Base-by-base conservation (phyloP, 306 rosid species). In the Quercus glauca region DNA sequence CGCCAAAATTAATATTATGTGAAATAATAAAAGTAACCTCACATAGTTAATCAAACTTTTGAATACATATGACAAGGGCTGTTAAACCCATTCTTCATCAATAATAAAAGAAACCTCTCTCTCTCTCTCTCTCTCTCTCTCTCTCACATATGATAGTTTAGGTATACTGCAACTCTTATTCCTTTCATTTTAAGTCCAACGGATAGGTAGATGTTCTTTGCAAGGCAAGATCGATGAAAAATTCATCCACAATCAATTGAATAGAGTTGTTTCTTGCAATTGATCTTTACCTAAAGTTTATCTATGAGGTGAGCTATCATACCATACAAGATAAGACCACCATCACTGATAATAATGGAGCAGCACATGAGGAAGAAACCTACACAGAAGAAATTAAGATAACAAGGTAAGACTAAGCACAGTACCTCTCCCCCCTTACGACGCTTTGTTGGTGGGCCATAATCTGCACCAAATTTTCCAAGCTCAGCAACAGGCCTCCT, bases 401-500 rank as follows among this genome's bases (percentile, higher is more conserved):
- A 10, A 65, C 33, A 61, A 86, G 78, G 73, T 11, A 77, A 76
- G 78, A 80, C 73, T 69, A 73, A 83, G 61, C 21, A 84, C 90
- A 82, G 87, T 88, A 95, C 99, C 85, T 91, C 97, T 79, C 99
- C 99, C 51, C 97, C 99, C 88, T 93, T 87, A n/a, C 98, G 89
- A 45, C 99, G 98, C 80, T 95, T 95, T 26, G 95, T 83, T 79
- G 85, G 85, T 3, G 87, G 81, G 73, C 81, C 78, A 69, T 70
- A 79, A 43, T 94, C 99, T 23, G 87, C 87, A 74, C 78, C 71
- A 69, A 81, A 76, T 73, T 79, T 88, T 87, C 94, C 98, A 74
- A 87, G 81, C 83, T 92, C 99, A 61, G 82, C 77, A 51, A 81
- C 87, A 37, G 93, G 84, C 82, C 86, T 92, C 82, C 92, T 88